Conservation (phyloP, 164 flowering plant genomes). For the Vitis vinifera region ASM3070453v1 NC_081807.1:1794501-1795000, state of each 20-base stretch:
- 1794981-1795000: too few species aligned
- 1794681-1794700: conserved; percentile 91
- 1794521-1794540: not conserved
- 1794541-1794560: not conserved
- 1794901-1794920: too few species aligned
- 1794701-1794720: conserved; percentile 64
- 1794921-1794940: too few species aligned
- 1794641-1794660: conserved; percentile 95
- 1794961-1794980: too few species aligned
- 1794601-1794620: conserved; percentile 94
- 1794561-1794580: not conserved
- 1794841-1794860: conserved; percentile 6
- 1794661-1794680: conserved; percentile 85
- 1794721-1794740: conserved; percentile 35
- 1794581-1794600: conserved; percentile 80
- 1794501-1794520: too few species aligned
- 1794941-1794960: too few species aligned
- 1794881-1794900: too few species aligned
- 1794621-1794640: conserved; percentile 96
- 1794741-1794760: conserved; percentile 41
- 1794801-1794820: conserved; percentile 63
- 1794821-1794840: conserved; percentile 79
- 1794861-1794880: not conserved
- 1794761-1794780: conserved; percentile 44
- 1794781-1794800: conserved; percentile 42